Conservation (phyloP, 306 rosid species). For the Heteromeles arbutifolia region DNA sequence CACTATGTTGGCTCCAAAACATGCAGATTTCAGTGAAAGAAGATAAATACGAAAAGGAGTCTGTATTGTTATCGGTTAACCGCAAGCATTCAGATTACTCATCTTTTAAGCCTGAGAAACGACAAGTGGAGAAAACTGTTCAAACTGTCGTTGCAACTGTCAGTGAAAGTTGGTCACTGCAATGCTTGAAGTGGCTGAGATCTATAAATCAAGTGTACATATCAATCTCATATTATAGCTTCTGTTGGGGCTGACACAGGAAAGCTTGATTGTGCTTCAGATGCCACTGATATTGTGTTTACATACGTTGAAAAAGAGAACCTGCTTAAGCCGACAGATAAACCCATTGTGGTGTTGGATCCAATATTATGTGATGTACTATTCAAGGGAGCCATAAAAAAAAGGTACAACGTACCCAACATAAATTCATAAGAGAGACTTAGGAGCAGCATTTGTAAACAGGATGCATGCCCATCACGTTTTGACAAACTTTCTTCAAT, state of each 20-base stretch:
- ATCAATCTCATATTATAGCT: slow-evolving; percentile 72
- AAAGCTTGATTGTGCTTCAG: slow-evolving; percentile 63
- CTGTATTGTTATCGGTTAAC: slow-evolving; percentile 44
- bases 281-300: slow-evolving; percentile 69
- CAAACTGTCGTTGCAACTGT: slow-evolving; percentile 39
- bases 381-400: slow-evolving; percentile 75
- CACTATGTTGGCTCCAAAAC: slow-evolving; percentile 13
- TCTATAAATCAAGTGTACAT: slow-evolving; percentile 80
- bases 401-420: slow-evolving; percentile 84
- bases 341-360: slow-evolving; percentile 59
- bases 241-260: slow-evolving; percentile 65
- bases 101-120: slow-evolving; percentile 87
- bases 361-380: slow-evolving; percentile 72
- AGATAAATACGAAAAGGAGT: slow-evolving; percentile 85
- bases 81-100: slow-evolving; percentile 63
- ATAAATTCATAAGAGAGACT: slow-evolving; percentile 79
- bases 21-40: slow-evolving; percentile 74
- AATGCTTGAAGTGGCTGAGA: slow-evolving; percentile 76
- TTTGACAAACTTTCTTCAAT: too few species aligned
- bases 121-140: slow-evolving; percentile 52
- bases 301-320: slow-evolving; percentile 63
- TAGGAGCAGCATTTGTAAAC: slow-evolving; percentile 57
- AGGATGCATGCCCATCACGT: slow-evolving; percentile 91
- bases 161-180: slow-evolving; percentile 39
- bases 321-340: slow-evolving; percentile 67